Conservation (phyloP, 352 stramenopile genomes). For the Pythium rhizo-oryzae region DNA sequence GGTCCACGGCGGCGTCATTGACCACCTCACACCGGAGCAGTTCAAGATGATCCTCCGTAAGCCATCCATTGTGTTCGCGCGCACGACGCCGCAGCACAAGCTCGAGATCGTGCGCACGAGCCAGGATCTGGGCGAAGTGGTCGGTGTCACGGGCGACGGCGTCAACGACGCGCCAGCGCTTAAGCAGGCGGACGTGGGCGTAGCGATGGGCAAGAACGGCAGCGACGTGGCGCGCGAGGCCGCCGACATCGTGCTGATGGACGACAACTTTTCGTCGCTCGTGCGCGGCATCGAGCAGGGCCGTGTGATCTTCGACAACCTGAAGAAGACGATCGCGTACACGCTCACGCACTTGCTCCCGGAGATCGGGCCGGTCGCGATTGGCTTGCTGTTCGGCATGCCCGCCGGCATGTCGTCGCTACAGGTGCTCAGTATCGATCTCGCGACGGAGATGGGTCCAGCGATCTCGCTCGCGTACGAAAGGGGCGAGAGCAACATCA, state of each 20-base stretch:
- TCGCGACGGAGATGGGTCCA: conserved; percentile 88
- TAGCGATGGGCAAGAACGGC: conserved; percentile 96
- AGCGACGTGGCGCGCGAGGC: conserved; percentile 94
- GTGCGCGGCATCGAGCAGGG: conserved; percentile 72
- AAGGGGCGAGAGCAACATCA: conserved; percentile 71
- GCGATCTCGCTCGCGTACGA: conserved; percentile 92
- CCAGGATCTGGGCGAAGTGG: conserved; percentile 39
- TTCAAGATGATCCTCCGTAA: not conserved
- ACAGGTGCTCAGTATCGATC: conserved; percentile 89
- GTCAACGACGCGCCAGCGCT: conserved; percentile 68
- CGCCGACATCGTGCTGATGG: conserved; percentile 94
- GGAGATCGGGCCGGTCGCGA: conserved; percentile 67
- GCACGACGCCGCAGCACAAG: conserved; percentile 92
- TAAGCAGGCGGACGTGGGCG: conserved; percentile 92
- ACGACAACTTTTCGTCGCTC: conserved; percentile 97
- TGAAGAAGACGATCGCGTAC: conserved; percentile 95
- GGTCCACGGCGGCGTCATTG: conserved; percentile 3
- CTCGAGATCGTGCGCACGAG: conserved; percentile 67
- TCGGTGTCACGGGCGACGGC: conserved; percentile 84
- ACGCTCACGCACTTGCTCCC: conserved; percentile 90
- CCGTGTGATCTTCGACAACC: conserved; percentile 79
- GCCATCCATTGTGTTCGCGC: conserved; percentile 92
- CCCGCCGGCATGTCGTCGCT: conserved; percentile 83
- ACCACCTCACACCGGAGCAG: not conserved
- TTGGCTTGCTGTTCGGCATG: conserved; percentile 81